Base-by-base conservation (phyloP, 805 yeast genomes). In the Starmera amethionina region DNA sequence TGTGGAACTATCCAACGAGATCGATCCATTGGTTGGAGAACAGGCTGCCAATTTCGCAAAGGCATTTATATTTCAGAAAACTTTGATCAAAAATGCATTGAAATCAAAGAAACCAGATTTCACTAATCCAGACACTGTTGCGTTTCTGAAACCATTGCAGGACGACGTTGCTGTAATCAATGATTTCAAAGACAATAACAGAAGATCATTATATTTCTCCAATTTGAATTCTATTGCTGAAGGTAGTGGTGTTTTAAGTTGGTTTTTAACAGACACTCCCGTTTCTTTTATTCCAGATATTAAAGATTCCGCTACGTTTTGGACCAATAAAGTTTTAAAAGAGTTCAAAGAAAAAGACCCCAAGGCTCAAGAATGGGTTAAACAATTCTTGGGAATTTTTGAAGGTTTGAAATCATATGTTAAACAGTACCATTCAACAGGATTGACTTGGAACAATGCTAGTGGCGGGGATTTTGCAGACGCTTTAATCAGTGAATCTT, bases 261-360 rank as follows among this genome's bases (percentile, higher is more conserved):
- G 99, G 99, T 73, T 90, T 46, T 77, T 85, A 15, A 73, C 75
- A 6, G 75, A 71, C 4, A 77, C 86, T 5, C 96, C 97, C 1
- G 75, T 82, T 13, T 75, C 86, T 0, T 74, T 70, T 47, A 73
- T 93, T 42, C 75, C 82, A 4, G 96, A 89, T 48, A 84, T 79
- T 63, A 84, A 82, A 56, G 98, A 93, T 55, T 77, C 94, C 16
- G 84, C 96, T 30, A 90, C 82, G 59, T 93, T 93, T 64, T 93
- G 97, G 88, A 75, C 95, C 10, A 89, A 93, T 64, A 76, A 95
- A 51, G 81, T 90, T 34, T 63, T 89, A 58, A 89, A 89, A 62
- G 96, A 87, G 45, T 79, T 65, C 65, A 87, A 75, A 61, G 95
- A 81, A 15, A 64, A 73, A 37, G 88, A 83, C 50, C 68, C 74